A percentile compares a stretch with the other conserved stretches of the same genome.
Evolutionary conservation across 371 early-diverging fungal genomes (phyloP).

Genomic region (Mortierella sp.): DNA sequence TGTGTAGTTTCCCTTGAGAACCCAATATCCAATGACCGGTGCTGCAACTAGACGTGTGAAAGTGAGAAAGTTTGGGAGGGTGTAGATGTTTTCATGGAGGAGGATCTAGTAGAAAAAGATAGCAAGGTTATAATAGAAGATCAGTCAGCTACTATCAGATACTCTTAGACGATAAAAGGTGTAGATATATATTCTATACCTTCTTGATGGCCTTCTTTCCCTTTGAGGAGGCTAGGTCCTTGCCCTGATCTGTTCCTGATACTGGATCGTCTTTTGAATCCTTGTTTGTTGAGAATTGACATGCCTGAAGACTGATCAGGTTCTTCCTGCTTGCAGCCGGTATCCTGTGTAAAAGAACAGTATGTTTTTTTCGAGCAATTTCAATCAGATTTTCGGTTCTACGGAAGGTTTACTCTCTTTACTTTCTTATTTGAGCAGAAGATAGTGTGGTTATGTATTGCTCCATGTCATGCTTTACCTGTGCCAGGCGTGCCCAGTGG

Average conservation of each 20-base stretch:
- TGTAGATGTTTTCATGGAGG: constrained; percentile 85
- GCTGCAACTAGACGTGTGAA: constrained; percentile 78
- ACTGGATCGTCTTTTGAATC: constrained; percentile 9
- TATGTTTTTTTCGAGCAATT: too few species aligned
- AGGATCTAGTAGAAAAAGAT: constrained; percentile 5
- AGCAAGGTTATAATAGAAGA: background rate
- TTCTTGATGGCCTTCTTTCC: constrained; percentile 34
- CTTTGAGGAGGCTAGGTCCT: constrained; percentile 10
- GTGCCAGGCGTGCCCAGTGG: constrained; percentile 17
- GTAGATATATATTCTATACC: constrained; percentile 24
- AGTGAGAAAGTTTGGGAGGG: constrained; percentile 90
- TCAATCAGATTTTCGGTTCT: too few species aligned
- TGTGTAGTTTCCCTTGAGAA: constrained; percentile 76
- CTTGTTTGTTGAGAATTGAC: constrained; percentile 28
- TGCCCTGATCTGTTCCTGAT: constrained; percentile 1
- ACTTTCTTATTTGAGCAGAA: too few species aligned
- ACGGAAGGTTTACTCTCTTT: too few species aligned
- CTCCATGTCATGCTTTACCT: constrained; percentile 8
- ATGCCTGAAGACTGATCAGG: constrained; percentile 17
- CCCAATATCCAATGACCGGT: constrained; percentile 90
- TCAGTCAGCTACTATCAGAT: background rate
- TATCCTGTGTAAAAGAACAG: constrained; percentile 16
- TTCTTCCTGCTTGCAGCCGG: constrained; percentile 12
- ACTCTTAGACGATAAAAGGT: background rate
- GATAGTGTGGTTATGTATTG: background rate